Evolutionary conservation across 2,329 filamentous ascomycete genomes (phyloP), one percentile per base, ranked within the genome.

Genomic region (Hypomyces rosellus): DNA sequence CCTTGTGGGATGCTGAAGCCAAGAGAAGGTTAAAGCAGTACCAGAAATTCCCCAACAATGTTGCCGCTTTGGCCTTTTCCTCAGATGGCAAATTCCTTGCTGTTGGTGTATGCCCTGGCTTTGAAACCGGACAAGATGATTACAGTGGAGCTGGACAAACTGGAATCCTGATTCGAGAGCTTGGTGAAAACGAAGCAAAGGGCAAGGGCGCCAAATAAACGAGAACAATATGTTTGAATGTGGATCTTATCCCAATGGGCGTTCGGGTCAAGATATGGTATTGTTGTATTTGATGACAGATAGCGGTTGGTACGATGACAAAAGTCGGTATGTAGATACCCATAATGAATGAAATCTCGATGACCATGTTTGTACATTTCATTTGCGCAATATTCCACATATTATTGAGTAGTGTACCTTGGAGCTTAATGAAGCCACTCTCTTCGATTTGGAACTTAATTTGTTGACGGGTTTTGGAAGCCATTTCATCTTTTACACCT

Each of bases 21-120:
- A 96, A 96, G 81, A 79, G 90, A 61, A 81, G 91, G 65, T 88
- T 96, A 67, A 81, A 89, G 64, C 88, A 95, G 65, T 96, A 96
- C 67, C 88, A 90, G 61, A 87, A 88, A 63, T 89, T 91, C 51
- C 78, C 85, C 14, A 82, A 89, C 40, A 89, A 85, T 61, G 82
- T 96, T 7, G 85, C 88, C 9, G 84, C 86, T 0, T 70, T 95
- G 54, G 80, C 81, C 1, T 96, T 96, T 66, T 89, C 84, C 37
- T 74, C 72, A 1, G 85, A 93, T 60, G 91, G 91, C 7, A 86
- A 79, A 59, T 86, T 84, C 56, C 74, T 96, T 34, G 91, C 89
- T 18, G 80, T 95, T 40, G 90, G 80, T 9, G 81, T 90, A 8
- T 93, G 89, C 60, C 89, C 89, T 0, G 89, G 89, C 1, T 95